Conservation (phyloP, 441 rosid genomes). For the Kokia cookei region DNA sequence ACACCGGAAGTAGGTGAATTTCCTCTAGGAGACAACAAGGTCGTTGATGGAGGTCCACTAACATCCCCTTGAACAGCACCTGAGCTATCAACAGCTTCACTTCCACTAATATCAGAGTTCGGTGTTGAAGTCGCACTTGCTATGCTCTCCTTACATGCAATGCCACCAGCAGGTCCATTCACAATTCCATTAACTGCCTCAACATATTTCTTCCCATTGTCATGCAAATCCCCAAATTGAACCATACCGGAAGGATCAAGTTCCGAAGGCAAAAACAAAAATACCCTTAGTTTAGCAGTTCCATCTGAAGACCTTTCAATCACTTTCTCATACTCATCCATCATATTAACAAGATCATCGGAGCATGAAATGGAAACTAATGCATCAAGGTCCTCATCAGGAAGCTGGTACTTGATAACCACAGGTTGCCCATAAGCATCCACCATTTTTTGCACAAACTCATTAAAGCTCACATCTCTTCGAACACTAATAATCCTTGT, state of each 20-base stretch:
- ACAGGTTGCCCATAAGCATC: constrained; percentile 47
- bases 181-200: constrained; percentile 60
- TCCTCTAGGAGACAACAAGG: constrained; percentile 27
- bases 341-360: constrained; percentile 79
- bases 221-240: constrained; percentile 47
- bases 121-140: constrained; percentile 61
- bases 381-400: constrained; percentile 82
- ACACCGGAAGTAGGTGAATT: constrained; percentile 24
- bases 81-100: constrained; percentile 36
- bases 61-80: constrained; percentile 31
- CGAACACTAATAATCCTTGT: constrained; percentile 57
- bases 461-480: constrained; percentile 47
- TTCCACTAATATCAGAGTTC: constrained; percentile 59
- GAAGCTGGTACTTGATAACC: constrained; percentile 69
- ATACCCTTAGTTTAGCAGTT: constrained; percentile 58
- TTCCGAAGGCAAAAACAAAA: constrained; percentile 52
- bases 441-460: constrained; percentile 49
- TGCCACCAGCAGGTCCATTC: constrained; percentile 28
- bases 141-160: constrained; percentile 51
- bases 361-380: constrained; percentile 68
- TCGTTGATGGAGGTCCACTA: constrained; percentile 24
- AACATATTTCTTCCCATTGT: constrained; percentile 52
- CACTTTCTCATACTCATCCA: constrained; percentile 72
- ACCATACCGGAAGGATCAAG: constrained; percentile 35
- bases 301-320: constrained; percentile 50